Conservation (phyloP, 495 filamentous ascomycete species). For the Penicillium alfredii region DNA sequence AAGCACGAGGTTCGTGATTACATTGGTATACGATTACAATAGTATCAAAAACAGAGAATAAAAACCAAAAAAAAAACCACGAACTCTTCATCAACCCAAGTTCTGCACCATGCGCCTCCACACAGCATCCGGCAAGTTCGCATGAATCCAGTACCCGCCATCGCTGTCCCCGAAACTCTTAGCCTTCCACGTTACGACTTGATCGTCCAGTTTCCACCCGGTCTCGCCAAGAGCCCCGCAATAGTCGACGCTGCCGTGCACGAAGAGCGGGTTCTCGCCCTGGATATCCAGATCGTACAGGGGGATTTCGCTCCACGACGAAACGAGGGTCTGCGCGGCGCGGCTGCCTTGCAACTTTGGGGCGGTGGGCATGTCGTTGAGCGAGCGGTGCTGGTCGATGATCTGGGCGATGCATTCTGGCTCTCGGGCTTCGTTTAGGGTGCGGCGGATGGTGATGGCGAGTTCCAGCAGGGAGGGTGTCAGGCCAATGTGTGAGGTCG, state of each 20-base stretch:
- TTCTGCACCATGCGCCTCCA: slow-evolving; percentile 5
- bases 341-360: slow-evolving; percentile 2
- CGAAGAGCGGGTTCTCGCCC: slow-evolving; percentile 5
- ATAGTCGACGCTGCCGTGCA: slow-evolving; percentile 7
- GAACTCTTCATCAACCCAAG: slow-evolving; percentile 1
- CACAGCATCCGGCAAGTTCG: neutral
- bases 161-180: neutral
- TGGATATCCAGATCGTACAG: slow-evolving; percentile 6
- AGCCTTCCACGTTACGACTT: slow-evolving; percentile 8
- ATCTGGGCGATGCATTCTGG: slow-evolving; percentile 6
- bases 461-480: no score
- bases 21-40: no score
- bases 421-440: slow-evolving; percentile 1
- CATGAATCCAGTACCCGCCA: slow-evolving; percentile 8
- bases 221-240: slow-evolving; percentile 5
- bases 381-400: slow-evolving; percentile 1
- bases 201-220: slow-evolving; percentile 2
- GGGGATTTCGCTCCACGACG: slow-evolving; percentile 4
- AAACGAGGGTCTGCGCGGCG: slow-evolving; percentile 3
- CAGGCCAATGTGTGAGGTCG: no score
- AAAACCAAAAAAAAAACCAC: slow-evolving; percentile 2
- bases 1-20: no score
- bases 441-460: slow-evolving; percentile 3
- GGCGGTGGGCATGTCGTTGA: neutral
- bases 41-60: no score